These are phyloP conservation scores for Crataegus laevigata DNA, from an alignment of 306 rosid species.

Conservation along the genomic window DNA sequence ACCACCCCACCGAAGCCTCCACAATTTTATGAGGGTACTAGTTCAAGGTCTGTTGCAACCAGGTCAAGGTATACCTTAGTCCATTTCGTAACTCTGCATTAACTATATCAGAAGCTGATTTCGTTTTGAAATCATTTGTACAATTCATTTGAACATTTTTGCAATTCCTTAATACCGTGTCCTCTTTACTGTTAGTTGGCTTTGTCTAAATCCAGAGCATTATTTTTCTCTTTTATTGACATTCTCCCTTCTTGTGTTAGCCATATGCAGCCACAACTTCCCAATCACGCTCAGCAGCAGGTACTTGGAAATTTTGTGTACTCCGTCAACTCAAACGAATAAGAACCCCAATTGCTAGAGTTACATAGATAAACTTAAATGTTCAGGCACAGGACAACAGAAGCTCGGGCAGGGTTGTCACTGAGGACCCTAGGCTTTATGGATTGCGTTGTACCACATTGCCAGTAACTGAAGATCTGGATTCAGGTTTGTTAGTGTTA, in stretches of 20 bases:
- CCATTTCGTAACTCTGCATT: background rate
- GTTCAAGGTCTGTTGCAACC: conserved; percentile 4
- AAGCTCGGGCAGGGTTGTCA: conserved; percentile 7
- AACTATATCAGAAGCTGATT: background rate
- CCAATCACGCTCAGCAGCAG: conserved; percentile 14
- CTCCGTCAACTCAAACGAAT: background rate
- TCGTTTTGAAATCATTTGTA: background rate
- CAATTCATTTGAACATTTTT: background rate
- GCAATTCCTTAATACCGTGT: background rate
- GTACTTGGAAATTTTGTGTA: conserved; percentile 9
- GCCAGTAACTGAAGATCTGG: conserved; percentile 10
- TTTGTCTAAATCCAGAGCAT: background rate
- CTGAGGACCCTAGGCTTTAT: conserved; percentile 4
- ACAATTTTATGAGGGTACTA: conserved; percentile 11
- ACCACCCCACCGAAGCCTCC: conserved; percentile 22
- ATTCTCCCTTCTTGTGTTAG: conserved; percentile 26
- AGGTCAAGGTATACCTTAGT: conserved; percentile 28
- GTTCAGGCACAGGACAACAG: conserved; percentile 25
- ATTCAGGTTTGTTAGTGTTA: conserved; percentile 33
- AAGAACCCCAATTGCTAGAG: conserved; percentile 7
- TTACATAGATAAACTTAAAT: background rate
- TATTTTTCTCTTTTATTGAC: background rate
- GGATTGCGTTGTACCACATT: conserved; percentile 2
- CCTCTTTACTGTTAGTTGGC: background rate
- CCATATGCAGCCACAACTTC: conserved; percentile 5